Evolutionary conservation across 2,329 filamentous ascomycete genomes (phyloP), one percentile per base, ranked within the genome.

Genomic region (Fusarium pseudograminearum): DNA sequence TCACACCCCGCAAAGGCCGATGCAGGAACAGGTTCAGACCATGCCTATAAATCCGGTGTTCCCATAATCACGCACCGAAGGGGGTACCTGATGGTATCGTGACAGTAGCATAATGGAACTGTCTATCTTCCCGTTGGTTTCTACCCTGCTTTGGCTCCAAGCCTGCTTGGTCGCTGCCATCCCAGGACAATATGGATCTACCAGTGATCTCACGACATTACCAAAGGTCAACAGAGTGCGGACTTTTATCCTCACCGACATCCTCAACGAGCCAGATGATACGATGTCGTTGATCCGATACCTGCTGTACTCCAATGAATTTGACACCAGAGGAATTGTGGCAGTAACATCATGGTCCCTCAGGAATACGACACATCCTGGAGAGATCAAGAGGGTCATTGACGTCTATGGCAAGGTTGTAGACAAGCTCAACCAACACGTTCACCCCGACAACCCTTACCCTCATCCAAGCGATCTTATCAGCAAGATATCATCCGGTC

Each of bases 241-340:
- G 26, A 57, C 59, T 2, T 64, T 64, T 12, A 50, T 64, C 7
- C 28, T 64, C 5, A 63, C 61, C 0, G 61, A 64, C 18, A 63
- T 38, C 18, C 34, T 38, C 2, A 38, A 38, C 11, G 61, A 64
- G 5, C 61, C 61, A 2, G 61, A 65, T 51, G 61, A 64, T 7
- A 51, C 58, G 2, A 64, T 63, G 61, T 64, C 61, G 15, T 57
- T 38, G 38, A 24, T 64, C n/a, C 45, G 59, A 9, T 65, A 65
- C 24, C 20, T 65, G 1, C 11, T 64, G 7, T 64, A 65, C 33
- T 63, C 59, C 1, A 65, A 63, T 4, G 51, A 63, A 26, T 57
- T 64, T 1, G 51, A 65, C 12, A 65, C 61, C 2, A 26, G 51
- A 4, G 61, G 58, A 1, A 46, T 63, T 3, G 57, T 46, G 4